Base-by-base conservation (phyloP, 192 early-diverging fungal genomes). In the Cetraspora pellucida region DNA sequence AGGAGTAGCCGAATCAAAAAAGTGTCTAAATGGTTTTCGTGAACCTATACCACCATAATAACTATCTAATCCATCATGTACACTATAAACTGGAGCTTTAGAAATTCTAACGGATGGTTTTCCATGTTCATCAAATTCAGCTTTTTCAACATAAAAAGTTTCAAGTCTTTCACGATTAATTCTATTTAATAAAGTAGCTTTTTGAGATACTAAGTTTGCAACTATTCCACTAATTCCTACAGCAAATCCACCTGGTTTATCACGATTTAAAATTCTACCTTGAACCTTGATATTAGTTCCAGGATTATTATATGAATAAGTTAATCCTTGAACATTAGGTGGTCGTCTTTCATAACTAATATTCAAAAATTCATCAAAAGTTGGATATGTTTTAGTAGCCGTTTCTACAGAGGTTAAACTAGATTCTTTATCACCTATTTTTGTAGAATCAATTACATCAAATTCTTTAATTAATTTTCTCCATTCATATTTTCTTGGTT, bases 161-260 rank as follows among this genome's bases (percentile, higher is more conserved):
- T 81, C 81, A 10, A 85, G 67, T 74, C 84, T 71, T 70, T 82
- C 80, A 79, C 82, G 55, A 75, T 67, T 59, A 23, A 55, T 70
- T 43, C 44, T 19, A 30, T 54, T 63, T 7, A 79, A 28, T 19
- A 67, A 65, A 28, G 59, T 68, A 5, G 66, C 25, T 19, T 81
- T 80, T 30, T 82, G 59, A 7, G 68, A 70, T 10, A 84, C 85
- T 49, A 93, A 75, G 10, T 63, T 59, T 14, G 88, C 91, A 23
- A 90, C 80, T 14, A 92, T 83, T 44, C 93, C 93, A 46, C 84
- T 85, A 54, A 94, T 85, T 28, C 90, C 93, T 44, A 91, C 86
- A 43, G 88, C 81, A 58, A 85, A 90, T 47, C 30, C 37, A 25
- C 21, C 58, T 55, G 14, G 57, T 23, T 23, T 67, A 65, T 27